Percentiles rank a stretch among this genome's conserved stretches.
Conservation (phyloP, 176 grass and related monocot genomes). For the Alloteropsis semialata region DNA sequence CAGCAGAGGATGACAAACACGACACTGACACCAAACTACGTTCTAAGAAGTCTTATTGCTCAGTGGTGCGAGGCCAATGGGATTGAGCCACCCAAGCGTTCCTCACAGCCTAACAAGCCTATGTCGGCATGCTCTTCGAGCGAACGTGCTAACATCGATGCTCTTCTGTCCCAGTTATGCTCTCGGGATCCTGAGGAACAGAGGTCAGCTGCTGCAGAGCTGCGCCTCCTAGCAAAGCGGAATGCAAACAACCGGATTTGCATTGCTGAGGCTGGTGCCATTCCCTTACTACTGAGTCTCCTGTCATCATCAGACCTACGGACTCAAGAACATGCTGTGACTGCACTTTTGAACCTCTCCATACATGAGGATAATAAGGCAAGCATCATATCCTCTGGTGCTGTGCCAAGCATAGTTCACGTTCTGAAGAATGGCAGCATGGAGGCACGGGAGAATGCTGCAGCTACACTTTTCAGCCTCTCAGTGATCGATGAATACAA, state of each 20-base stretch:
- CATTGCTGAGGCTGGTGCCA: slow-evolving; percentile 86
- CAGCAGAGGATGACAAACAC: slow-evolving; percentile 73
- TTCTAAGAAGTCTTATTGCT: slow-evolving; percentile 75
- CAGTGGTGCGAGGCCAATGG: slow-evolving; percentile 84
- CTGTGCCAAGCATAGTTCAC: slow-evolving; percentile 72
- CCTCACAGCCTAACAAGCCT: slow-evolving; percentile 28
- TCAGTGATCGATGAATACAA: slow-evolving; percentile 91
- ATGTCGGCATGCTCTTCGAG: slow-evolving; percentile 37
- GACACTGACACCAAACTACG: slow-evolving; percentile 78
- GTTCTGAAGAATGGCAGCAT: slow-evolving; percentile 91
- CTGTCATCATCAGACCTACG: slow-evolving; percentile 52
- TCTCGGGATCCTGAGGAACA: slow-evolving; percentile 59
- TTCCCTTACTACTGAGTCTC: slow-evolving; percentile 66
- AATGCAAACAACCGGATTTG: slow-evolving; percentile 77
- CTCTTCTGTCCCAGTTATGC: slow-evolving; percentile 62
- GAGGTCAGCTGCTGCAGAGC: slow-evolving; percentile 67
- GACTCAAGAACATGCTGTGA: slow-evolving; percentile 93
- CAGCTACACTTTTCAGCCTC: slow-evolving; percentile 92
- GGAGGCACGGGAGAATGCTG: slow-evolving; percentile 93
- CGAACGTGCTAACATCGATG: slow-evolving; percentile 70
- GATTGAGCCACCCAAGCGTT: slow-evolving; percentile 70
- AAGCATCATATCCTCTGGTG: slow-evolving; percentile 64
- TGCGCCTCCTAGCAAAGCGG: slow-evolving; percentile 80
- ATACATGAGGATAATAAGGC: slow-evolving; percentile 88
- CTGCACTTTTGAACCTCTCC: slow-evolving; percentile 85